Conservation (phyloP, 1,284 basidiomycete genomes). For the Pholiota adiposa region DNA sequence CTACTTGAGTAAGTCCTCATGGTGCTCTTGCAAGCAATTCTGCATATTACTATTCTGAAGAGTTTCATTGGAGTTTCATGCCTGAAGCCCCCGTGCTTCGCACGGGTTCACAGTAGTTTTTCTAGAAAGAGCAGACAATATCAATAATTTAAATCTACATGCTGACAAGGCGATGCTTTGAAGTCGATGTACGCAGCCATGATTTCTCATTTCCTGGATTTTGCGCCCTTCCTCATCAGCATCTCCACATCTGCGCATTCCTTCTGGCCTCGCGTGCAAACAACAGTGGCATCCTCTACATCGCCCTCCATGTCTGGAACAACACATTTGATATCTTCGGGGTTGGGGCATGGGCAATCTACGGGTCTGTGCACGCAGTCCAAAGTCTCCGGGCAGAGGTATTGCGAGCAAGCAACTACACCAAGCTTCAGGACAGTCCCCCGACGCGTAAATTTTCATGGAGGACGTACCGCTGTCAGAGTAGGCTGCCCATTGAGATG, state of each 20-base stretch:
- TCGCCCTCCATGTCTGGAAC: constrained; percentile 54
- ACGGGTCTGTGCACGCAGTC: constrained; percentile 56
- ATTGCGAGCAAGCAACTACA: constrained; percentile 59
- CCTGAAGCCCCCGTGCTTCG: no score
- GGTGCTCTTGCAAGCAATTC: no score
- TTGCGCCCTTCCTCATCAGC: constrained; percentile 39
- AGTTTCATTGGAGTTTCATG: no score
- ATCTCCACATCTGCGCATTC: constrained; percentile 56
- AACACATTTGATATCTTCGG: constrained; percentile 62
- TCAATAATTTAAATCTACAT: constrained; percentile 5
- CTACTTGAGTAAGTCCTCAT: no score
- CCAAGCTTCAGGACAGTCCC: constrained; percentile 1
- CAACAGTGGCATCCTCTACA: constrained; percentile 48
- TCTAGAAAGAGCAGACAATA: neutral
- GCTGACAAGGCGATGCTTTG: neutral
- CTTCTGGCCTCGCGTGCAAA: constrained; percentile 59
- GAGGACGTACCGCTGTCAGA: constrained; percentile 47
- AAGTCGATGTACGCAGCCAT: neutral
- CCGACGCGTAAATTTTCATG: neutral
- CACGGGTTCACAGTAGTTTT: no score
- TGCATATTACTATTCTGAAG: no score
- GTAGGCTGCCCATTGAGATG: constrained; percentile 65
- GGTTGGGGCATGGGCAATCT: constrained; percentile 64
- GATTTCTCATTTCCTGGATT: constrained; percentile 30
- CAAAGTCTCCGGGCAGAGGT: constrained; percentile 65